A percentile compares a stretch with the other conserved stretches of the same genome.
These are phyloP conservation scores for Pulveroboletus sp. DNA, from an alignment of 768 basidiomycete species.

Conservation along the genomic window DNA sequence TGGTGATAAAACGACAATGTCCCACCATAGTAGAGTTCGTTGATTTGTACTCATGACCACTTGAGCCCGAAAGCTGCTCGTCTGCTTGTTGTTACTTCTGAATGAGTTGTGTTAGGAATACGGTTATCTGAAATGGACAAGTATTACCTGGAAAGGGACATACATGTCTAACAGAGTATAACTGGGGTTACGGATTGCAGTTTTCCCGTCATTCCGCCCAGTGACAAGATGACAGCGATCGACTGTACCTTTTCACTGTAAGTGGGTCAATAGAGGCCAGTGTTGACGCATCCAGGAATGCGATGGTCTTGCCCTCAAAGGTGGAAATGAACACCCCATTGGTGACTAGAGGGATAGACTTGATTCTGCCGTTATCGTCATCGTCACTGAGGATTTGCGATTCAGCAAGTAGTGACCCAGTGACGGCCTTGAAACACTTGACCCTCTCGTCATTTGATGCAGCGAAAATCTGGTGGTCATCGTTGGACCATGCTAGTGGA, in stretches of 20 bases:
- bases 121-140: neutral
- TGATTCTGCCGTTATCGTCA: too few species aligned
- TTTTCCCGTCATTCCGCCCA: neutral
- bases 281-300: neutral
- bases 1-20: neutral
- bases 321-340: neutral
- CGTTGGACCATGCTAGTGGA: neutral
- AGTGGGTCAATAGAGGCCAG: neutral
- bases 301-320: neutral
- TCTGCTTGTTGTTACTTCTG: neutral
- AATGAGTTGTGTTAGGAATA: too few species aligned
- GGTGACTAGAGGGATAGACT: neutral
- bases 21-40: neutral
- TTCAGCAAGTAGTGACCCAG: neutral
- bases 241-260: neutral
- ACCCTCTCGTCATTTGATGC: neutral
- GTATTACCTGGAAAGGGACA: neutral
- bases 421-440: neutral
- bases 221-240: neutral
- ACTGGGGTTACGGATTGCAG: neutral
- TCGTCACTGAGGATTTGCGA: neutral
- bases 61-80: neutral
- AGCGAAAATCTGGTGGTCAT: neutral
- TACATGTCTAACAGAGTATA: neutral
- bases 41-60: neutral